Conservation (phyloP, 83 land plant genomes). For the Diphasiastrum complanatum region DNA sequence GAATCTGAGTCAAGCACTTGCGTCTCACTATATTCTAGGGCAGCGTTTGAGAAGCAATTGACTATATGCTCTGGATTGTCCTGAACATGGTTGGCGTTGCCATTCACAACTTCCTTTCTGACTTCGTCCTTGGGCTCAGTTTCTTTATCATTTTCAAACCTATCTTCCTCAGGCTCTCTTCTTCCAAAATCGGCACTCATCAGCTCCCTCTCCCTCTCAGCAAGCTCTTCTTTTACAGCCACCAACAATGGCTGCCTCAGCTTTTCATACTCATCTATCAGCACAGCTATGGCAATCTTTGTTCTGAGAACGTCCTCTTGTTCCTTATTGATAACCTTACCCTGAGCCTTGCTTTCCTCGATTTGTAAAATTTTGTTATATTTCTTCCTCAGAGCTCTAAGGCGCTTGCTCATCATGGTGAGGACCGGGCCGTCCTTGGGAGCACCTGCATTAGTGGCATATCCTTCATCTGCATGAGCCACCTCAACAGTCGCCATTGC, state of each 20-base stretch:
- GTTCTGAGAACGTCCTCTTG: conserved; percentile 13
- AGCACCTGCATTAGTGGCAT: neutral
- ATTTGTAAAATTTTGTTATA: conserved; percentile 3
- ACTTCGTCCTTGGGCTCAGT: too few species aligned
- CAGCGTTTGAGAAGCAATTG: too few species aligned
- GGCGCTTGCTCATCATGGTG: conserved; percentile 16
- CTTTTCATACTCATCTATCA: conserved; percentile 11
- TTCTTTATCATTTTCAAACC: too few species aligned
- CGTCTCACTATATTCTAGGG: too few species aligned
- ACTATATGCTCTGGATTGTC: too few species aligned
- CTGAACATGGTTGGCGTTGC: too few species aligned
- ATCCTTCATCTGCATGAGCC: neutral
- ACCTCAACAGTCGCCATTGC: conserved; percentile 1
- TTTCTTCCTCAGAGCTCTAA: conserved; percentile 13
- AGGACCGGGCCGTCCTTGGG: conserved; percentile 9
- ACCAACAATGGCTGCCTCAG: conserved; percentile 12
- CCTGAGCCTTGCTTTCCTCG: conserved; percentile 9
- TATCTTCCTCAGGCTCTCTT: too few species aligned
- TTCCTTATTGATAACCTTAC: conserved; percentile 7
- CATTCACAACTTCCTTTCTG: too few species aligned
- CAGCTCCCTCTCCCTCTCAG: conserved; percentile 11
- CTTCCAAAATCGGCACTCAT: too few species aligned
- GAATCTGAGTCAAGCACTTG: too few species aligned
- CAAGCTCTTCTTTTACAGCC: conserved; percentile 9
- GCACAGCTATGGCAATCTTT: neutral